Conservation (phyloP, 2,329 filamentous ascomycete species). For the Aaosphaeria pasadenensis region DNA sequence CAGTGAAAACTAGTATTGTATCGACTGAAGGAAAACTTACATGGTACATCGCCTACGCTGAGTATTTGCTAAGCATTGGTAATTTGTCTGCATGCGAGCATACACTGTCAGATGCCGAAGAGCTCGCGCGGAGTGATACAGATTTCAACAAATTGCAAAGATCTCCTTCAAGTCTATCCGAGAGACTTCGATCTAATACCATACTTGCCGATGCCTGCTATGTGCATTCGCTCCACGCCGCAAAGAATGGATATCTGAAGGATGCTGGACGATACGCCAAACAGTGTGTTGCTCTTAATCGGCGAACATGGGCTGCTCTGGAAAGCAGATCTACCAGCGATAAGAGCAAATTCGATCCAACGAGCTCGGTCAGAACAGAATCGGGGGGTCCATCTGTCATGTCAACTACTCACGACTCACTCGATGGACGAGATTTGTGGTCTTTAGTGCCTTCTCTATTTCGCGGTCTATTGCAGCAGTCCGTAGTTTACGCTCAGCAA, state of each 20-base stretch:
- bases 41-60: constrained; percentile 69
- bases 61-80: constrained; percentile 69
- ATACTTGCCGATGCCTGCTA: constrained; percentile 60
- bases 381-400: constrained; percentile 32
- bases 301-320: constrained; percentile 50
- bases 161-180: constrained; percentile 29
- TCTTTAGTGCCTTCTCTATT: constrained; percentile 71
- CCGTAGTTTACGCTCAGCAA: constrained; percentile 74
- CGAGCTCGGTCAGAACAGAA: constrained; percentile 27
- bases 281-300: constrained; percentile 48
- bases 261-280: constrained; percentile 49
- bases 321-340: constrained; percentile 39
- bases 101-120: constrained; percentile 26
- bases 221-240: constrained; percentile 62
- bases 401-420: constrained; percentile 43
- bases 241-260: constrained; percentile 52
- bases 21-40: constrained; percentile 49
- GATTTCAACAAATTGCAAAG: constrained; percentile 28
- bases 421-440: constrained; percentile 73
- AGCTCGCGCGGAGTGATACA: constrained; percentile 23
- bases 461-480: constrained; percentile 68
- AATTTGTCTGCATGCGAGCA: constrained; percentile 57
- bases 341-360: constrained; percentile 23
- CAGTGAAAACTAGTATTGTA: constrained; percentile 39
- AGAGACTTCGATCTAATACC: constrained; percentile 44